phyloP scores from a whole-genome alignment of 306 rosid genomes.

The Casuarina glauca region DNA sequence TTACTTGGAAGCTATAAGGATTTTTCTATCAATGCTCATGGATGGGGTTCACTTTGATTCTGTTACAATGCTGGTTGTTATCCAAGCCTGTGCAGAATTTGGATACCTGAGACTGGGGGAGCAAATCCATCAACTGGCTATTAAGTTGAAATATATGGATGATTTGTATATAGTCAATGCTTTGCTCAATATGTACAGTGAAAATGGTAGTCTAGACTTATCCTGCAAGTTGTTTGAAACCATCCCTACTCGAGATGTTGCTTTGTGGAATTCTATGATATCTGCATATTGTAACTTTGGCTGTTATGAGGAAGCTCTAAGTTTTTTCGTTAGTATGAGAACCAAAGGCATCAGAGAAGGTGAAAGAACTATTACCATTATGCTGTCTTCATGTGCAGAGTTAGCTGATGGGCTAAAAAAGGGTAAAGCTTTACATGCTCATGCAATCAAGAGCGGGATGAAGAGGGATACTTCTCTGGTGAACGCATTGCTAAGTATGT shows the following conservation, averaged over 20 bases:
- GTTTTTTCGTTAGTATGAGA: conserved; percentile 34
- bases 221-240: conserved; percentile 30
- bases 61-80: conserved; percentile 32
- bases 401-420: conserved; percentile 24
- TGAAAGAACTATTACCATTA: conserved; percentile 35
- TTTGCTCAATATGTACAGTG: conserved; percentile 41
- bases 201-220: conserved; percentile 29
- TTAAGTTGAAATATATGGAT: conserved; percentile 31
- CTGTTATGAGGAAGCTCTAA: conserved; percentile 38
- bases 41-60: conserved; percentile 40
- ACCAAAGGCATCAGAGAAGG: conserved; percentile 32
- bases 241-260: conserved; percentile 32
- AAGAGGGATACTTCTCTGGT: conserved; percentile 38
- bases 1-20: conserved; percentile 29
- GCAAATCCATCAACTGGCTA: conserved; percentile 49
- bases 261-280: conserved; percentile 59
- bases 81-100: conserved; percentile 44
- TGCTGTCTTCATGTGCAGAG: conserved; percentile 30
- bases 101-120: conserved; percentile 34
- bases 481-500: conserved; percentile 44
- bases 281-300: conserved; percentile 26
- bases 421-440: conserved; percentile 47
- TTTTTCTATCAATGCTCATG: conserved; percentile 29
- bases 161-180: conserved; percentile 38
- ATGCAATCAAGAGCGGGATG: conserved; percentile 30